Base-by-base conservation (phyloP, 768 basidiomycete genomes). In the Suillus alpinus region DNA sequence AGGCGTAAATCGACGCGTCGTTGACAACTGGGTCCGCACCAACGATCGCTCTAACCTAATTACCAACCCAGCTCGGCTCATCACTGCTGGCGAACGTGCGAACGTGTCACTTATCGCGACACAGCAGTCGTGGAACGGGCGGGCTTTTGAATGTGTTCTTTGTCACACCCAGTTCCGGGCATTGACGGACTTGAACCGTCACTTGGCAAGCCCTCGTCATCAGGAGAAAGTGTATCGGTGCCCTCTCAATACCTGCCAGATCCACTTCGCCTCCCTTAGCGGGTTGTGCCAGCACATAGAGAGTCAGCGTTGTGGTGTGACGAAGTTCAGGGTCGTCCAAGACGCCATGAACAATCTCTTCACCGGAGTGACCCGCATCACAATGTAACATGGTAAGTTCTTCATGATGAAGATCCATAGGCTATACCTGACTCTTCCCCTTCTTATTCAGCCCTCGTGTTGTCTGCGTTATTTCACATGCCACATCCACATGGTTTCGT, bases 211-310 rank as follows among this genome's bases (percentile, higher is more conserved):
- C 70, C 85, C 89, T 2, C 74, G 67, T 3, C 89, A 89, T 67
- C 70, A 80, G 63, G 76, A 80, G 1, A 78, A 75, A 68, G 75
- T 80, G 2, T 89, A 86, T 65, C 65, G 78, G 3, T 90, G 88
- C 72, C 86, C 85, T 4, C 68, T 78, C 47, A 62, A 58, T 7
- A 71, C 70, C 12, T 90, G 88, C 65, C 65, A 58, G 2, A 34
- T 53, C 26, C 68, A 71, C 36, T 88, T 86, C 67, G 62, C 56
- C 7, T 80, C 83, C 14, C 77, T 89, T 36, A 88, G 87, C 58
- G 86, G 67, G 4, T 70, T 90, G 57, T 81, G 81, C 47, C 83
- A 85, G 72, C 87, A 90, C 68, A 78, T 89, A 36, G 87, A 89
- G 75, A 86, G 83, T 66, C 83, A 81, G 64, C 71, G 63, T 31